These are phyloP conservation scores for Kazachstania bromeliacearum DNA, from an alignment of 805 yeast species.

Conservation along the genomic window DNA sequence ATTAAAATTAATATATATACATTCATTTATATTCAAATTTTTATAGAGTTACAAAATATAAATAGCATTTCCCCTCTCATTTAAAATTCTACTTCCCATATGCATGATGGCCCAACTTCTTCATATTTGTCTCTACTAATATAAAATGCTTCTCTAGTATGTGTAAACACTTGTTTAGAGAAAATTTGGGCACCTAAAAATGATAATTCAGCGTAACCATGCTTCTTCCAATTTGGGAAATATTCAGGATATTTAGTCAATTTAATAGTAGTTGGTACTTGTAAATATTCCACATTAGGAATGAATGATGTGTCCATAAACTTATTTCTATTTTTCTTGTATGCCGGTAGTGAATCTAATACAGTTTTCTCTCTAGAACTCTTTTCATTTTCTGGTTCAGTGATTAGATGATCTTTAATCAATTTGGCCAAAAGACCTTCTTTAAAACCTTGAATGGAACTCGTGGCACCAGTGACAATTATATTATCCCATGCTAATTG, in stretches of 20 bases:
- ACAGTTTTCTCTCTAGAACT: constrained; percentile 21
- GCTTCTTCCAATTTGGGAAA: constrained; percentile 87
- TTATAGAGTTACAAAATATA: neutral
- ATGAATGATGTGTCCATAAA: constrained; percentile 20
- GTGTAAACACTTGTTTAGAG: constrained; percentile 72
- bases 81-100: constrained; percentile 55
- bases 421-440: constrained; percentile 57
- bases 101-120: constrained; percentile 70
- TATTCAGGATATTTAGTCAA: constrained; percentile 75
- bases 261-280: constrained; percentile 71
- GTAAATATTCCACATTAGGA: constrained; percentile 34
- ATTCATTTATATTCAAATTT: neutral
- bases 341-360: constrained; percentile 26
- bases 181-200: constrained; percentile 85
- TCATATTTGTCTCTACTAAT: constrained; percentile 62
- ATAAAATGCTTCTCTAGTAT: constrained; percentile 54
- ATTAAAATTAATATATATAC: constrained; percentile 1
- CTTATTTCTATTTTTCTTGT: constrained; percentile 23
- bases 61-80: neutral
- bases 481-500: constrained; percentile 82
- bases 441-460: constrained; percentile 63
- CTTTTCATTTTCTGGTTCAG: constrained; percentile 25
- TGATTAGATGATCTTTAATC: constrained; percentile 44
- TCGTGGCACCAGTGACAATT: constrained; percentile 69
- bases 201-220: constrained; percentile 64